These are phyloP conservation scores for Yamadazyma taylorii DNA, from an alignment of 1,139 yeast species.

Conservation along the genomic window DNA sequence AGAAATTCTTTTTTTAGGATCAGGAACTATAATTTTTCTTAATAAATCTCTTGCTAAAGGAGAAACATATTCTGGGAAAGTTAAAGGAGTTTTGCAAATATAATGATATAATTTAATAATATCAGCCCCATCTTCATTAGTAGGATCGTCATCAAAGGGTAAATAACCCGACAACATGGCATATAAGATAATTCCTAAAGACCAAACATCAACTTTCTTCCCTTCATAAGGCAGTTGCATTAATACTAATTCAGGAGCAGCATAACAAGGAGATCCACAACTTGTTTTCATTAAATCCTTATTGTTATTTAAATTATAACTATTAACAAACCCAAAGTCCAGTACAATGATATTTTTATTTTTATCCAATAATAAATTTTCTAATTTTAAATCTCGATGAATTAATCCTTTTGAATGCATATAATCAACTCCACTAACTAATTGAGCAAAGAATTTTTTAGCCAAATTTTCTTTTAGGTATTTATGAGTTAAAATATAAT, in stretches of 20 bases:
- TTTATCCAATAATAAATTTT: constrained; percentile 71
- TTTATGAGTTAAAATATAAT: constrained; percentile 84
- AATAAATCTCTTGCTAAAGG: constrained; percentile 91
- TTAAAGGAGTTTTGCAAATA: constrained; percentile 85
- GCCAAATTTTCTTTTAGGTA: constrained; percentile 85
- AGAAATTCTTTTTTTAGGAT: constrained; percentile 76
- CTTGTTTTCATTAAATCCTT: constrained; percentile 89
- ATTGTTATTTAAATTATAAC: constrained; percentile 57
- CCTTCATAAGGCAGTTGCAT: constrained; percentile 88
- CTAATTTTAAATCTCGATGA: constrained; percentile 76
- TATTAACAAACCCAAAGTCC: constrained; percentile 91
- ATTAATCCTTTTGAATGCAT: constrained; percentile 82
- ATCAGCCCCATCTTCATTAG: constrained; percentile 94
- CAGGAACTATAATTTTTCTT: constrained; percentile 79
- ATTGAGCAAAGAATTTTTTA: constrained; percentile 85
- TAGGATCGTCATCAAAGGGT: constrained; percentile 97
- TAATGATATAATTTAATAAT: constrained; percentile 88
- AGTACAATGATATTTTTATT: constrained; percentile 78
- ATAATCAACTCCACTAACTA: constrained; percentile 90
- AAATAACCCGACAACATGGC: constrained; percentile 97
- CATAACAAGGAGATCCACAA: constrained; percentile 98
- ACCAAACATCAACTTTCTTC: constrained; percentile 96
- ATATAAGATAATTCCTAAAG: constrained; percentile 90
- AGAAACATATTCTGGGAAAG: constrained; percentile 91
- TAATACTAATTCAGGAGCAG: constrained; percentile 95